Conservation (phyloP, 768 basidiomycete genomes). For the Leccinum aurantiacum region DNA sequence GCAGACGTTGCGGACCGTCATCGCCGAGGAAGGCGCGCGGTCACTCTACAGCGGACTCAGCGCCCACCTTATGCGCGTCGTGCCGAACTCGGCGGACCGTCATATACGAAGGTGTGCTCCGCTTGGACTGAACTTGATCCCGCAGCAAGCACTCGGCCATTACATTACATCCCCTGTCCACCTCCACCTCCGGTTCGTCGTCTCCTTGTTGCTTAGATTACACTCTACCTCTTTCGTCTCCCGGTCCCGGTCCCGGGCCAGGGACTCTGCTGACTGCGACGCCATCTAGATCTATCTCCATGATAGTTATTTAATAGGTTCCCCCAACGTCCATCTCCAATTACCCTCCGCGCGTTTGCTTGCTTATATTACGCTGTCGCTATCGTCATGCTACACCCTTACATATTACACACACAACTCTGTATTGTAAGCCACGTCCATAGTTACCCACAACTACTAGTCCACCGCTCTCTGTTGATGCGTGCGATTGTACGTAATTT, state of each 20-base stretch:
- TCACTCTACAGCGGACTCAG: constrained; percentile 90
- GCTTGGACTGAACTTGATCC: constrained; percentile 43
- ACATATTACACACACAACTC: background rate
- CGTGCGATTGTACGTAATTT: background rate
- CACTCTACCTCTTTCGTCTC: too few relatives aligned
- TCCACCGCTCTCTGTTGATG: constrained; percentile 22
- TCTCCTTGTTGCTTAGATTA: background rate
- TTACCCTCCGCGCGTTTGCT: constrained; percentile 11
- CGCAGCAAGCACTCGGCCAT: background rate
- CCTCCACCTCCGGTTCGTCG: background rate
- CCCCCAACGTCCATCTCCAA: background rate
- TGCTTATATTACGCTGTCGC: constrained; percentile 18
- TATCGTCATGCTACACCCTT: constrained; percentile 5
- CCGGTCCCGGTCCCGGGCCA: background rate
- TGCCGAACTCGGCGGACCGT: constrained; percentile 87
- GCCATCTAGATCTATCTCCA: constrained; percentile 19
- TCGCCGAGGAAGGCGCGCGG: constrained; percentile 86
- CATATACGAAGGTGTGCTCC: constrained; percentile 85
- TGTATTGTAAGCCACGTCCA: constrained; percentile 24
- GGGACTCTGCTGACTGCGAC: background rate
- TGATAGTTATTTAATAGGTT: constrained; percentile 15
- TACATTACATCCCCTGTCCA: background rate
- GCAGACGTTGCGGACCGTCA: constrained; percentile 82
- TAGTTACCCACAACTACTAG: constrained; percentile 24
- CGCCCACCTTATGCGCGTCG: constrained; percentile 94